These are phyloP conservation scores for Leptographium wingfieldii DNA, from an alignment of 2,329 filamentous ascomycete species.

Conservation along the genomic window DNA sequence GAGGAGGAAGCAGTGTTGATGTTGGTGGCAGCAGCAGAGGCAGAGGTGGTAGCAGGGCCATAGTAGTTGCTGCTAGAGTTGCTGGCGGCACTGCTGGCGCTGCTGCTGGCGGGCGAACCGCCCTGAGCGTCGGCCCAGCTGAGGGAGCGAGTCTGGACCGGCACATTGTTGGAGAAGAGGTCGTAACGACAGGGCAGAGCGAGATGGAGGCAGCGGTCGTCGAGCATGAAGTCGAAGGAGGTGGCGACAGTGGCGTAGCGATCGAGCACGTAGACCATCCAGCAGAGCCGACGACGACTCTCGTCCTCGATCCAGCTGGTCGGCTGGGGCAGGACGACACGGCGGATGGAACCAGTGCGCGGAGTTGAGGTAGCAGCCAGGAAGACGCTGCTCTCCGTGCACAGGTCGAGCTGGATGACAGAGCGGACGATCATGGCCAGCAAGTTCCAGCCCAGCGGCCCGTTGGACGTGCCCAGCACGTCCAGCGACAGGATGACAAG, in stretches of 20 bases:
- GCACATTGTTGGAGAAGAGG: constrained; percentile 69
- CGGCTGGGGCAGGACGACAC: constrained; percentile 71
- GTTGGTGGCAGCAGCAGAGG: neutral
- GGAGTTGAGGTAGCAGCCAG: constrained; percentile 53
- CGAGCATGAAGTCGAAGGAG: constrained; percentile 70
- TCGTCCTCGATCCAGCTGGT: constrained; percentile 85
- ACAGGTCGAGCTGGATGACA: constrained; percentile 74
- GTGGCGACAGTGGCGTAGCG: constrained; percentile 83
- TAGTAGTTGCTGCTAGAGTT: neutral
- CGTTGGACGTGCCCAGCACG: constrained; percentile 74
- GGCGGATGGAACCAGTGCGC: constrained; percentile 78
- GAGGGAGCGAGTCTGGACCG: constrained; percentile 79
- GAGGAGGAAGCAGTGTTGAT: neutral
- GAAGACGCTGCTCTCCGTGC: constrained; percentile 69
- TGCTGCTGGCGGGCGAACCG: constrained; percentile 26
- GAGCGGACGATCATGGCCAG: constrained; percentile 78
- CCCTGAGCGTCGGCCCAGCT: constrained; percentile 17
- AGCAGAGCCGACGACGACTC: constrained; percentile 70
- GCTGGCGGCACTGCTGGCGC: constrained; percentile 9
- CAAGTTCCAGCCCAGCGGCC: constrained; percentile 83
- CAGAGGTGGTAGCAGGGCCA: neutral
- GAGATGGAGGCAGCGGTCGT: constrained; percentile 79
- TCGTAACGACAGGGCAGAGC: constrained; percentile 79
- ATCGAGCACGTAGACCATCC: constrained; percentile 88
- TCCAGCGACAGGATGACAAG: constrained; percentile 78